These are phyloP conservation scores for Colletotrichum abscissum DNA, from an alignment of 2,329 filamentous ascomycete species.

Conservation along the genomic window DNA sequence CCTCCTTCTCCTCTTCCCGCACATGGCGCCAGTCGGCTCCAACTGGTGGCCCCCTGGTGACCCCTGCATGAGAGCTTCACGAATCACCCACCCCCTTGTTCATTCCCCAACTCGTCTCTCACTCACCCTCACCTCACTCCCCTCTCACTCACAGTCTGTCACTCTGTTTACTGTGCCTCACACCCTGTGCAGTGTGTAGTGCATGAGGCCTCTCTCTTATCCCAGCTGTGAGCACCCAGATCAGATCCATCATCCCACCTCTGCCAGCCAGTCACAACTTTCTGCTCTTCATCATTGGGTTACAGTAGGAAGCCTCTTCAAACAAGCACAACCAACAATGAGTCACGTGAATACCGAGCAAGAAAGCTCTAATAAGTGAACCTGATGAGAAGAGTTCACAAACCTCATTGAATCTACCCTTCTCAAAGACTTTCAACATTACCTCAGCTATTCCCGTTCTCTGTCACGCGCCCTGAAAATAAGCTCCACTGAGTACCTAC, in stretches of 20 bases:
- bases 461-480: not conserved
- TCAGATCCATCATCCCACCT: not conserved
- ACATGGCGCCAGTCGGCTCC: slow-evolving; percentile 19
- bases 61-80: not conserved
- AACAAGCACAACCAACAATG: not conserved
- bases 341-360: not conserved
- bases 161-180: not conserved
- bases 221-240: not conserved
- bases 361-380: not conserved
- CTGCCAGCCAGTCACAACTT: not conserved
- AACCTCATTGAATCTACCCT: not conserved
- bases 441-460: not conserved
- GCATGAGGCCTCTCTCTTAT: not conserved
- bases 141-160: not conserved
- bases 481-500: not conserved
- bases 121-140: not conserved
- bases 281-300: not conserved
- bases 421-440: not conserved
- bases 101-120: not conserved
- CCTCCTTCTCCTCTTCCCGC: too few species aligned
- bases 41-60: not conserved
- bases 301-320: not conserved
- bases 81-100: not conserved
- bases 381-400: not conserved
- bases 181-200: not conserved